These are phyloP conservation scores for Plantago lanceolata DNA, from an alignment of 305 asterid species.

Conservation along the genomic window DNA sequence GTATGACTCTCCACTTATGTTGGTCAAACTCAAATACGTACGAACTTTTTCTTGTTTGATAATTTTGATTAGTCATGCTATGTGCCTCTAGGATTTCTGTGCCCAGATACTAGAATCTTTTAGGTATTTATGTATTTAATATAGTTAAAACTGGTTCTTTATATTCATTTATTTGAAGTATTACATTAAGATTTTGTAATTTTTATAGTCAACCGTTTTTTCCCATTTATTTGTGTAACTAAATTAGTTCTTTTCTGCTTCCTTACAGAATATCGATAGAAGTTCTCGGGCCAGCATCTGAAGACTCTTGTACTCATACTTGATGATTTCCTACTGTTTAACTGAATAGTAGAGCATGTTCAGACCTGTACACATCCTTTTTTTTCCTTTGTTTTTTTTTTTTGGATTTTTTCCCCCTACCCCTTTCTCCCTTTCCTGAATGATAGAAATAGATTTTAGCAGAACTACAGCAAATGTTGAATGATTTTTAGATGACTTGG, in stretches of 20 bases:
- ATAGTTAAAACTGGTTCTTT: too few species aligned
- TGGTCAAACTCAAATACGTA: not conserved
- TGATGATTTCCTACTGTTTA: not conserved
- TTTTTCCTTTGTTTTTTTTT: too few species aligned
- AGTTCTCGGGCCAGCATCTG: slow-evolving; percentile 2
- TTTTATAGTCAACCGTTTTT: too few species aligned
- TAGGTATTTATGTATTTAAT: too few species aligned
- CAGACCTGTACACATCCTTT: not conserved
- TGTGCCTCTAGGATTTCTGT: not conserved
- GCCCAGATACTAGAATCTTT: not conserved
- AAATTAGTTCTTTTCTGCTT: not conserved
- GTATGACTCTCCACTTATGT: not conserved
- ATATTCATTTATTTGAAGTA: too few species aligned
- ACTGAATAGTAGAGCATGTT: slow-evolving; percentile 2
- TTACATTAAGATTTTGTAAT: too few species aligned
- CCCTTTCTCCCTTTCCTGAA: not conserved
- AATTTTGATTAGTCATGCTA: not conserved
- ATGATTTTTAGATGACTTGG: slow-evolving; percentile 1
- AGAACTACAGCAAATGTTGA: not conserved
- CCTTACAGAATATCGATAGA: not conserved
- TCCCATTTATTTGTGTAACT: not conserved
- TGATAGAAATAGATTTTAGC: not conserved
- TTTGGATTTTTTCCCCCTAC: not conserved
- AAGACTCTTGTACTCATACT: not conserved
- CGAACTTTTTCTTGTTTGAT: too few species aligned